Evolutionary conservation across 2,329 filamentous ascomycete genomes (phyloP), one percentile per base, ranked within the genome.

Genomic region (Fusarium zealandicum): DNA sequence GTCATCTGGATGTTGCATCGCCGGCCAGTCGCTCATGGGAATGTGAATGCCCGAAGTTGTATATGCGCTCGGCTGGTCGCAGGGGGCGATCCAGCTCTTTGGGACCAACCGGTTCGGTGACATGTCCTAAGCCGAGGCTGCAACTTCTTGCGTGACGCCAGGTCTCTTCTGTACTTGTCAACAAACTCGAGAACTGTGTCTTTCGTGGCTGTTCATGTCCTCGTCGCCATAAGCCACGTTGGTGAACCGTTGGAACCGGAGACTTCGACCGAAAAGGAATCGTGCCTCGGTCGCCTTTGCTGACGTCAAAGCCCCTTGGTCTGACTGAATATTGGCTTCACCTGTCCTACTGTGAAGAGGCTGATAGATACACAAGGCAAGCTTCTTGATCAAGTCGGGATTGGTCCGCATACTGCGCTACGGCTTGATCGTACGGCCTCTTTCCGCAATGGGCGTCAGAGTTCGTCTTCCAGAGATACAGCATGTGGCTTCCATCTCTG

Each of bases 71-170:
- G 16, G 28, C 37, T 42, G n/a, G 33, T 41, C 30, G 41, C 22
- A 31, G 18, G 5, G 2, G 31, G 20, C 25, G 50, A 35, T 31
- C 59, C 59, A 39, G 33, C 38, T n/a, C 17, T 16, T 30, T 50
- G 59, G 59, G 40, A 61, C 57, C 58, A 61, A 53, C 58, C 27
- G 47, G 33, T 49, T 40, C 12, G 16, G 16, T 14, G 16, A 25
- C 5, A 28, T 35, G 17, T 8, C 49, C 32, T 37, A 31, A 7
- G 16, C 17, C 40, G 28, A 31, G 13, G 18, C 38, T 31, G n/a
- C 18, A 45, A 13, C 30, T 17, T 36, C 41, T n/a, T 32, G 20
- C 28, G 58, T 48, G 42, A 56, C 38, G n/a, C 20, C 18, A 32
- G 3, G 4, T n/a, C 5, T 13, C 25, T 8, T n/a, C 25, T 37